A percentile compares a stretch with the other conserved stretches of the same genome.
Evolutionary conservation across 2,329 filamentous ascomycete genomes (phyloP).

Genomic region (Exophiala calicioides): DNA sequence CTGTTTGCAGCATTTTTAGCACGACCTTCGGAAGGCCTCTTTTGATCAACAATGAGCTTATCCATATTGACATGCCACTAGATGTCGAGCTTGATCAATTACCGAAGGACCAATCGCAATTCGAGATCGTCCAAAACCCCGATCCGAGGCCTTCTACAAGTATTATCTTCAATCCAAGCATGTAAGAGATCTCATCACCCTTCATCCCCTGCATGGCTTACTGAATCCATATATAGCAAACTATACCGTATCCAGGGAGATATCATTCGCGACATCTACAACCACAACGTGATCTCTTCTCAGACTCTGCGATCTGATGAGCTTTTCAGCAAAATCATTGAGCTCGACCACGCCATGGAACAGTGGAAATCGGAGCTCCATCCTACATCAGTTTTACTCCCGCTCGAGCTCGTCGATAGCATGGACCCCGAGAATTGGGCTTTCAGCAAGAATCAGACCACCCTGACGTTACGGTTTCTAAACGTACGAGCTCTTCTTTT

Average conservation of each 20-base stretch:
- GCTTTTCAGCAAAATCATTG: conserved; percentile 5
- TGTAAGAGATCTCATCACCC: background rate
- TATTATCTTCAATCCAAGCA: conserved; percentile 7
- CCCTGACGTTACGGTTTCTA: conserved; percentile 6
- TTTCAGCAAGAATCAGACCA: background rate
- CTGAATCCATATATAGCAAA: conserved; percentile 1
- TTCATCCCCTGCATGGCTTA: background rate
- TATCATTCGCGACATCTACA: conserved; percentile 9
- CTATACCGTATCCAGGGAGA: conserved; percentile 7
- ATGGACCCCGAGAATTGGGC: conserved; percentile 5
- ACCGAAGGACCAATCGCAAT: background rate
- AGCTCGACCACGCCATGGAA: conserved; percentile 1
- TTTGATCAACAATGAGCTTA: conserved; percentile 8
- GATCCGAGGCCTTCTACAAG: background rate
- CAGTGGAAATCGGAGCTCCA: conserved; percentile 2
- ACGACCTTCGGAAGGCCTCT: conserved; percentile 7
- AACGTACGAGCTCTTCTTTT: conserved; percentile 3
- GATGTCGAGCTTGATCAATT: conserved; percentile 6
- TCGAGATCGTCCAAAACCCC: too few relatives aligned
- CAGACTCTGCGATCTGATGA: background rate
- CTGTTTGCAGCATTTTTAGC: conserved; percentile 3
- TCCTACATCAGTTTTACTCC: background rate
- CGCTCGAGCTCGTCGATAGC: background rate
- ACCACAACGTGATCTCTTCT: conserved; percentile 5
- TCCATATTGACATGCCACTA: conserved; percentile 4